Evolutionary conservation across 1,284 basidiomycete genomes (phyloP), one percentile per base, ranked within the genome.

Genomic region (Ceratobasidium sp.): DNA sequence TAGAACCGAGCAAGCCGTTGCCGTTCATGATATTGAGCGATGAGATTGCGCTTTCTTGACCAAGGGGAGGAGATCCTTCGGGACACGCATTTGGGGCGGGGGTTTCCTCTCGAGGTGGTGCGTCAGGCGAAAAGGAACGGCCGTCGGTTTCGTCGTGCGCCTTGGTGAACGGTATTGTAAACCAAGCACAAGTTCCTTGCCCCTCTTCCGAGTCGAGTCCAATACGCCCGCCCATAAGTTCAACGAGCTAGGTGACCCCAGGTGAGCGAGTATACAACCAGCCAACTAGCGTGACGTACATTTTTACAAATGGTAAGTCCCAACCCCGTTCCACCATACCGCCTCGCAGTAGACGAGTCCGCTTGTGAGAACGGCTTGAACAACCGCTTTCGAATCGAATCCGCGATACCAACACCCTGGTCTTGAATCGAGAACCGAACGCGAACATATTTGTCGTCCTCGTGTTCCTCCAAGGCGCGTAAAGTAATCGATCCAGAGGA

Each of bases 321-420:
- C 9, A 75, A 36, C 7, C 73, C 73, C 19, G 63, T 75, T 7
- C 73, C 73, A 29, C 73, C 73, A 29, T 67, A 75, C 41, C 65
- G 50, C 29, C 73, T 41, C 4, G 73, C 73, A 2, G 73, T 75
- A 19, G 73, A 75, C 45, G 54, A 75, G 44, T 67, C 64, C 11
- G 73, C 73, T 19, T 75, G 73, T 0, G 54, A 67, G 29, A 75
- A 75, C 14, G 73, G 73, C 47, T 65, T 45, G 53, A 75, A 75
- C 41, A 75, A 22, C 9, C 51, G 31, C n/a, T 56, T 50, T 19
- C 63, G 53, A n/a, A 67, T 67, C 8, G 63, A 57, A 22, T 65
- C 73, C 14, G 63, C 53, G 45, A 75, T 75, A 7, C 73, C 63
- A 17, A 75, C 57, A 0, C 73, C 73, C 36, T 65, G 56, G 17